Evolutionary conservation across 2,329 filamentous ascomycete genomes (phyloP).

Genomic region (Ciborinia camelliae): DNA sequence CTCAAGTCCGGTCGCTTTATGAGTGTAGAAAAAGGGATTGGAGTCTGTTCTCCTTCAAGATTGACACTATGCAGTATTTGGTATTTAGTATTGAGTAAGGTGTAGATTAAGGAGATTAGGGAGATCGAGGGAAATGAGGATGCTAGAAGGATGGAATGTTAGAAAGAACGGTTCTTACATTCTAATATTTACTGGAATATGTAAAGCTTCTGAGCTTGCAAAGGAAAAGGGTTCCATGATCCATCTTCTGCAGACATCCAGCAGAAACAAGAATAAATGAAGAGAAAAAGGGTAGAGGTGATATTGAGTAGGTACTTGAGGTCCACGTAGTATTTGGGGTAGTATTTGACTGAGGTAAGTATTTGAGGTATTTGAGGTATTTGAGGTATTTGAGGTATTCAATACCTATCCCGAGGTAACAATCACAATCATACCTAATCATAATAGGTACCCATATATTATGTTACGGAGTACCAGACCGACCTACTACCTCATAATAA

Average conservation of each 20-base stretch:
- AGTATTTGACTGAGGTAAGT: no score
- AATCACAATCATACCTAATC: no score
- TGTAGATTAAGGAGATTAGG: background rate
- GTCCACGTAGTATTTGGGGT: no score
- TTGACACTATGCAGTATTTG: slow-evolving; percentile 54
- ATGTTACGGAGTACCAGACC: no score
- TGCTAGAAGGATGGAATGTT: background rate
- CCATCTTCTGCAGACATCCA: slow-evolving; percentile 28
- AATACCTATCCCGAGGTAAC: no score
- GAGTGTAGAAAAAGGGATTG: slow-evolving; percentile 72
- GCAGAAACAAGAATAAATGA: background rate
- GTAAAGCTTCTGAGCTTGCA: slow-evolving; percentile 80
- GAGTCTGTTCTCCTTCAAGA: slow-evolving; percentile 74
- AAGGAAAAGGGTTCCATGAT: slow-evolving; percentile 94
- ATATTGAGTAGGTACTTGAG: no score
- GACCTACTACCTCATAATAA: no score
- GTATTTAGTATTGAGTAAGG: slow-evolving; percentile 9
- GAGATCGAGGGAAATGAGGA: background rate
- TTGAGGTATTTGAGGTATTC: no score
- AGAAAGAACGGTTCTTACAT: slow-evolving; percentile 48
- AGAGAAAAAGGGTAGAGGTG: background rate
- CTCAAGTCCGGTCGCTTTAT: slow-evolving; percentile 75
- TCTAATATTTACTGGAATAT: slow-evolving; percentile 66
- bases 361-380: no score
- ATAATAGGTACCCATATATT: no score